Percentiles rank a stretch among this genome's conserved stretches.
These are phyloP conservation scores for Chondrostereum purpureum DNA, from an alignment of 1,284 basidiomycete species.

Conservation along the genomic window DNA sequence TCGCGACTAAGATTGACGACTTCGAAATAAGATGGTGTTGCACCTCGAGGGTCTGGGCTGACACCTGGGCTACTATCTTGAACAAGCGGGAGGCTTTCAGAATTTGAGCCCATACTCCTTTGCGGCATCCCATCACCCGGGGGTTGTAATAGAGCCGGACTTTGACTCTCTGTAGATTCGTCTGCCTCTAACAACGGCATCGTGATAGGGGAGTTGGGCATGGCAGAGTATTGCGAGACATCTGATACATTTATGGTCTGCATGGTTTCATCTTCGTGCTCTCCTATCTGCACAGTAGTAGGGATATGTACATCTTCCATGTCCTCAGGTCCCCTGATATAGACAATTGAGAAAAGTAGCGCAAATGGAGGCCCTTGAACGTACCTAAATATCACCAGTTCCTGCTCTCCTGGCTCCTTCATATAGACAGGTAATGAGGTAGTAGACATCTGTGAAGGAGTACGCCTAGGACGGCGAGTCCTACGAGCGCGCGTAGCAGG, in stretches of 20 bases:
- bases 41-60: conserved; percentile 38
- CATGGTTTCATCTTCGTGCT: conserved; percentile 25
- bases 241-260: conserved; percentile 21
- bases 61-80: conserved; percentile 17
- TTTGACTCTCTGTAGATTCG: conserved; percentile 13
- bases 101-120: conserved; percentile 18
- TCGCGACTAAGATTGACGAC: conserved; percentile 29
- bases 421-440: conserved; percentile 67
- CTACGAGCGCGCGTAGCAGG: conserved; percentile 27
- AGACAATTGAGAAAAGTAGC: not conserved
- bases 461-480: conserved; percentile 42
- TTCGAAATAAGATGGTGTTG: conserved; percentile 62
- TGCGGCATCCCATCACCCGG: conserved; percentile 16
- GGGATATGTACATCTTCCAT: conserved; percentile 35
- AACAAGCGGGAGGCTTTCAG: conserved; percentile 10
- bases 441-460: conserved; percentile 62
- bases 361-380: conserved; percentile 12
- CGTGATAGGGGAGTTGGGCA: conserved; percentile 26
- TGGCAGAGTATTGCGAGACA: conserved; percentile 22
- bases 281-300: conserved; percentile 26
- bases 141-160: conserved; percentile 14
- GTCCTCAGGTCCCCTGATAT: conserved; percentile 31
- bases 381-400: conserved; percentile 67
- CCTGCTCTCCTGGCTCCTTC: conserved; percentile 74
- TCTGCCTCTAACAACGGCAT: conserved; percentile 29